Conservation (phyloP, 1,139 yeast species). For the Candida sanyaensis region DNA sequence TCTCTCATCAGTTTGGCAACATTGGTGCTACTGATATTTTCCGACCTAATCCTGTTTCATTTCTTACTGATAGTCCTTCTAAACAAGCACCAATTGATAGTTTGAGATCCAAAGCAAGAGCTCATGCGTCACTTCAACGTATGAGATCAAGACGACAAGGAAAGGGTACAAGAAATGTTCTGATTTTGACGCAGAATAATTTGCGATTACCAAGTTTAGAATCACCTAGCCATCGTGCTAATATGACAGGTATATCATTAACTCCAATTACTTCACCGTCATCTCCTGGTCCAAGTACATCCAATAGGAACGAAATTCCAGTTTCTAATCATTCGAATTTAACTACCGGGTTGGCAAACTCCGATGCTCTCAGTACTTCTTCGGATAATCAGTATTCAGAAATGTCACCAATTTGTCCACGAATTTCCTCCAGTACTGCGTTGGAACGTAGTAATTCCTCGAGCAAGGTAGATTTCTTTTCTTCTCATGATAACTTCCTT, state of each 20-base stretch:
- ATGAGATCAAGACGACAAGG: slow-evolving; percentile 62
- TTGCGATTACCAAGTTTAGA: slow-evolving; percentile 27
- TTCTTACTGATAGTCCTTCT: slow-evolving; percentile 31
- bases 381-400: slow-evolving; percentile 9
- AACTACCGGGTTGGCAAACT: slow-evolving; percentile 11
- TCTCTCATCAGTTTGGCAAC: slow-evolving; percentile 9
- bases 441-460: slow-evolving; percentile 2
- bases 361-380: slow-evolving; percentile 7
- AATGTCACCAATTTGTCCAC: slow-evolving; percentile 12
- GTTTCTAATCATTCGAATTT: slow-evolving; percentile 16
- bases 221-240: slow-evolving; percentile 7
- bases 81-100: slow-evolving; percentile 20
- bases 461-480: slow-evolving; percentile 8
- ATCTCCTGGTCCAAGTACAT: slow-evolving; percentile 12
- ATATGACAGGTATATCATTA: slow-evolving; percentile 2
- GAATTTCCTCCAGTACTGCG: slow-evolving; percentile 12
- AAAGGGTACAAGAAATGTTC: slow-evolving; percentile 41
- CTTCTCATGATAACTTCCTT: neutral
- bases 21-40: neutral
- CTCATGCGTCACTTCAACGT: slow-evolving; percentile 66
- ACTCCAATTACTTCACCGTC: slow-evolving; percentile 23
- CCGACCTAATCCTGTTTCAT: slow-evolving; percentile 16
- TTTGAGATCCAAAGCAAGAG: slow-evolving; percentile 57
- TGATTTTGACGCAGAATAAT: slow-evolving; percentile 25
- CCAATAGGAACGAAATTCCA: neutral